Percentiles rank a stretch among this genome's conserved stretches.
phyloP scores from a whole-genome alignment of 164 flowering plant species.

The Tetracentron sinense region DNA sequence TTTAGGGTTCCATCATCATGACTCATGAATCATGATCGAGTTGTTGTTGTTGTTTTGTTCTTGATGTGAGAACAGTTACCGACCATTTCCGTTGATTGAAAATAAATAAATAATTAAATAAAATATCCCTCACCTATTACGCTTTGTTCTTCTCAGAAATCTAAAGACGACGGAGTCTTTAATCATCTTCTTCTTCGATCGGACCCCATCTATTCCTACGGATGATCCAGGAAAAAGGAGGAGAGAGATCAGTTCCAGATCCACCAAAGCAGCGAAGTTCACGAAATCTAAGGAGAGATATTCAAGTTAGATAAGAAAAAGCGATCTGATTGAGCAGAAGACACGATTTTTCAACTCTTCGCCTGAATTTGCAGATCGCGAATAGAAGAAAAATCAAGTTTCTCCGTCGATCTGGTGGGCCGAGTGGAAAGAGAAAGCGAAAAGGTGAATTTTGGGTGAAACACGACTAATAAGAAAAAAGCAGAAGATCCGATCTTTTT shows the following conservation, averaged over 20 bases:
- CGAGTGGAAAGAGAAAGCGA: no score
- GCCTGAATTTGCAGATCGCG: no score
- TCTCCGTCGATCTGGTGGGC: not conserved
- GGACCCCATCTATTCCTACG: no score
- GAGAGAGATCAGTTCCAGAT: not conserved
- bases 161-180: not conserved
- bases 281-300: slow-evolving; percentile 1
- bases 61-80: not conserved
- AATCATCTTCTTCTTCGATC: not conserved
- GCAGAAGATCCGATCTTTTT: no score
- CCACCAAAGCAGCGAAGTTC: not conserved
- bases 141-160: no score
- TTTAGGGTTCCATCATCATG: not conserved
- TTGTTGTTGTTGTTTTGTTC: not conserved
- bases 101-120: not conserved
- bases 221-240: not conserved
- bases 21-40: not conserved
- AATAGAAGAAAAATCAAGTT: no score
- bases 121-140: no score
- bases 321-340: not conserved
- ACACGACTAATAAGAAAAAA: no score
- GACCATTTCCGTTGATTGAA: not conserved
- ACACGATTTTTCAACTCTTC: not conserved
- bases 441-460: no score
- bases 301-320: not conserved